These are phyloP conservation scores for Carex scoparia DNA, from an alignment of 176 grass and related monocot genomes.

Conservation along the genomic window DNA sequence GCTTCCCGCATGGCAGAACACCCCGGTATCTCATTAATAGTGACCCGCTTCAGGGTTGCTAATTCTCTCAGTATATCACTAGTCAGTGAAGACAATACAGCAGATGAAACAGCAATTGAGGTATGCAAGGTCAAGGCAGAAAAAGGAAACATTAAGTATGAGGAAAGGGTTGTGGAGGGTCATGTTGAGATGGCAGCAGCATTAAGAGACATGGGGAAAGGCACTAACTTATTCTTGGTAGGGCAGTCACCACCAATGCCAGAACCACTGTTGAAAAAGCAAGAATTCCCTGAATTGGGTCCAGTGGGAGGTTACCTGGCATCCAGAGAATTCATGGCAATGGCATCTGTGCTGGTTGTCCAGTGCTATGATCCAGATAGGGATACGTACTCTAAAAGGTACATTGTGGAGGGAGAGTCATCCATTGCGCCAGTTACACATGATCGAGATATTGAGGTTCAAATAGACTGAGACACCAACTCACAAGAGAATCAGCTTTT, in stretches of 20 bases:
- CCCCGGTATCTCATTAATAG: constrained; percentile 17
- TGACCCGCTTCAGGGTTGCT: background rate
- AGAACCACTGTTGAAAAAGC: constrained; percentile 10
- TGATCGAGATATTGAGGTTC: background rate
- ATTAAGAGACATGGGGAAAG: constrained; percentile 6
- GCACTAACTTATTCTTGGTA: constrained; percentile 16
- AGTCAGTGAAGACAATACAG: background rate
- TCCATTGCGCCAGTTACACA: background rate
- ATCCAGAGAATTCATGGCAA: background rate
- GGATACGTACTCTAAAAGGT: constrained; percentile 3
- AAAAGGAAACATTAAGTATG: background rate
- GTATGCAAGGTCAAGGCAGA: constrained; percentile 12
- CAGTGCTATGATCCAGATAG: constrained; percentile 23
- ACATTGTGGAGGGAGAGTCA: background rate
- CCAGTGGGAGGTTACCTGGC: constrained; percentile 9
- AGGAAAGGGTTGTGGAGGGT: background rate
- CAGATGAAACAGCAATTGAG: constrained; percentile 14
- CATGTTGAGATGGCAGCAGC: background rate
- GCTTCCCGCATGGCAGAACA: constrained; percentile 20
- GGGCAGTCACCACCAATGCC: background rate
- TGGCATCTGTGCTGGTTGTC: background rate
- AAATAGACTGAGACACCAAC: constrained; percentile 13
- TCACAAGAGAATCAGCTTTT: background rate
- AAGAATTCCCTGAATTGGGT: constrained; percentile 7
- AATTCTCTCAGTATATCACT: constrained; percentile 6